These are phyloP conservation scores for Choanephora cucurbitarum DNA, from an alignment of 371 early-diverging fungal genomes.

Conservation along the genomic window DNA sequence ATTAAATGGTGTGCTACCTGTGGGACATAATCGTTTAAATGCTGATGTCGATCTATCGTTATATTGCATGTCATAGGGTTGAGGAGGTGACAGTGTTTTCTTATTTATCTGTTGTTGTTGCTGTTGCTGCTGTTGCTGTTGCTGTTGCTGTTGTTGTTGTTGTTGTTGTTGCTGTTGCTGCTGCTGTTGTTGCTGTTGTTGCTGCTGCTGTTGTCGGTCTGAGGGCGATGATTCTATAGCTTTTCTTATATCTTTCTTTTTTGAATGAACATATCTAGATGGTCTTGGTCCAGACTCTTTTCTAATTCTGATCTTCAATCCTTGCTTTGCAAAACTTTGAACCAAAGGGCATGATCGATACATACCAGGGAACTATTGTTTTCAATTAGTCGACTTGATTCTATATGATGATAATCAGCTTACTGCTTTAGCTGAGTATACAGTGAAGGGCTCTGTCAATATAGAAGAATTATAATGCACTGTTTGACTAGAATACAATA, in stretches of 20 bases:
- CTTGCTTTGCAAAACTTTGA: constrained; percentile 66
- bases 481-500: constrained; percentile 6
- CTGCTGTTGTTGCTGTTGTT: constrained; percentile 4
- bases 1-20: background rate
- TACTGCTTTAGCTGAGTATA: constrained; percentile 48
- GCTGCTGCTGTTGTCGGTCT: constrained; percentile 6
- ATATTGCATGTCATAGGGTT: too few relatives aligned
- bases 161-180: background rate
- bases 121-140: constrained; percentile 3
- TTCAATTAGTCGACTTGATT: background rate
- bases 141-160: background rate
- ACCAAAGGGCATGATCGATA: constrained; percentile 65
- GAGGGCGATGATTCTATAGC: constrained; percentile 5
- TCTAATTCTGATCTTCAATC: constrained; percentile 69
- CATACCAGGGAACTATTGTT: constrained; percentile 53
- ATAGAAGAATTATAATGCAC: constrained; percentile 32
- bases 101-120: background rate
- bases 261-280: constrained; percentile 12
- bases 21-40: constrained; percentile 4
- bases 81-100: too few relatives aligned
- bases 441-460: constrained; percentile 46
- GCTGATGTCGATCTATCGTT: background rate
- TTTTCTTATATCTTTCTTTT: constrained; percentile 19
- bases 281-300: constrained; percentile 48
- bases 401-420: background rate